These are phyloP conservation scores for Aspergillus alliaceus DNA, from an alignment of 2,329 filamentous ascomycete genomes.

Conservation along the genomic window DNA sequence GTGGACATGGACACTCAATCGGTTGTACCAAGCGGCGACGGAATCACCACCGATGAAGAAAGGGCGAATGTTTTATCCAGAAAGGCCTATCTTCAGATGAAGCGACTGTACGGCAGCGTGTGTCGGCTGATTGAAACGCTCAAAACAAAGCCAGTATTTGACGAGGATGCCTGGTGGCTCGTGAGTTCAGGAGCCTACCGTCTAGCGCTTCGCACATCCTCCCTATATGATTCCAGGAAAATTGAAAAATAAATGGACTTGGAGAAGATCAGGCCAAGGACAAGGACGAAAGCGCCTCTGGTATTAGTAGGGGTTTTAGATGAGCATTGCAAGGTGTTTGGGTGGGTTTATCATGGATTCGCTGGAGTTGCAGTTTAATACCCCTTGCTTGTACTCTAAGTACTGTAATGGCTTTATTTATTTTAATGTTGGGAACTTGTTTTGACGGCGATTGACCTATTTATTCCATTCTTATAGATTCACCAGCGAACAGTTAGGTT, in stretches of 20 bases:
- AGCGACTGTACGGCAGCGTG: constrained; percentile 2
- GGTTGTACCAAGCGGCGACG: background rate
- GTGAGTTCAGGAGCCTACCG: background rate
- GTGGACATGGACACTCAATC: background rate
- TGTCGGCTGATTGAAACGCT: background rate
- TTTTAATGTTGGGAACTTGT: too few relatives aligned
- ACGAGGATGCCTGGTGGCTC: constrained; percentile 6
- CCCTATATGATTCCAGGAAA: background rate
- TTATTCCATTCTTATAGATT: too few relatives aligned
- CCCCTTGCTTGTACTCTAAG: too few relatives aligned
- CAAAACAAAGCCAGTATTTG: background rate
- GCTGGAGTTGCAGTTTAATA: background rate
- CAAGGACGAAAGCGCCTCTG: background rate
- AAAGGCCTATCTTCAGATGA: constrained; percentile 2
- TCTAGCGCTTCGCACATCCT: constrained; percentile 1
- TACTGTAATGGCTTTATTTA: too few relatives aligned
- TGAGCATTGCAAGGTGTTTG: background rate
- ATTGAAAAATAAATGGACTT: background rate
- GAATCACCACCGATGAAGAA: background rate
- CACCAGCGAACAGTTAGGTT: too few relatives aligned
- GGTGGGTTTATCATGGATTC: background rate
- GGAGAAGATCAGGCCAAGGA: background rate
- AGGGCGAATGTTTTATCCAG: background rate
- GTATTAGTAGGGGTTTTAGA: background rate
- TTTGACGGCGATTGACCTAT: too few relatives aligned